Evolutionary conservation across 495 filamentous ascomycete species (phyloP), one percentile per base, ranked within the genome.

Genomic region (Pseudomonodictys pantanalensis): DNA sequence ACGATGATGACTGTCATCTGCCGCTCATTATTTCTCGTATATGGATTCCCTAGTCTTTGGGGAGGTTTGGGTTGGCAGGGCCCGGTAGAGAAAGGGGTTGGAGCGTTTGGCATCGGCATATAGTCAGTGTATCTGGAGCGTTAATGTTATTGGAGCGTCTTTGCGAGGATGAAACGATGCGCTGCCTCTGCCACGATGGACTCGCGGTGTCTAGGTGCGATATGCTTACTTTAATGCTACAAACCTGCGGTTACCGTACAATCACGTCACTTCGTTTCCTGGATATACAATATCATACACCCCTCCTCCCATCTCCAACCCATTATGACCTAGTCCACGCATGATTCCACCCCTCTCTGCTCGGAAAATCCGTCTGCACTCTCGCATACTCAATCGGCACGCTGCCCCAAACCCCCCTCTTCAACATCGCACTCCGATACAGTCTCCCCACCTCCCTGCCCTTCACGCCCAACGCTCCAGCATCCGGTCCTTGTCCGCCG

Each of bases 361-460:
- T 68, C 49, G 90, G 90, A 58, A 79, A 86, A 60, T 96, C 90
- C 32, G 84, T 89, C 81, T 95, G 90, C 65, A 81, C 70, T 67
- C 90, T 78, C 33, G 87, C 87, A 80, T 95, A 95, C 79, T 96
- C 91, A 69, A 96, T 87, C 60, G 92, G 92, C 46, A 93, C 78
- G 6, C 77, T 79, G 48, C 78, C 71, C 67, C 86, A 93, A 38
- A 90, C 72, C 9, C 86, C 87, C 74, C 84, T 86, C 84, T 95
- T 95, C 72, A 84, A 85, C 84, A 95, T 87, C 35, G 90, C 88
- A 51, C 86, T 80, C 11, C 91, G 78, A 76, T 91, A 96, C 72
- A 96, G 71, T 68, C 85, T 86, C 3, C 92, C 91, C 49, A 84
- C 79, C 61, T 89, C 87, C 32, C 78, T 76, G 18, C 69, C 71